phyloP scores from a whole-genome alignment of 768 basidiomycete species.

The Postia placenta region DNA sequence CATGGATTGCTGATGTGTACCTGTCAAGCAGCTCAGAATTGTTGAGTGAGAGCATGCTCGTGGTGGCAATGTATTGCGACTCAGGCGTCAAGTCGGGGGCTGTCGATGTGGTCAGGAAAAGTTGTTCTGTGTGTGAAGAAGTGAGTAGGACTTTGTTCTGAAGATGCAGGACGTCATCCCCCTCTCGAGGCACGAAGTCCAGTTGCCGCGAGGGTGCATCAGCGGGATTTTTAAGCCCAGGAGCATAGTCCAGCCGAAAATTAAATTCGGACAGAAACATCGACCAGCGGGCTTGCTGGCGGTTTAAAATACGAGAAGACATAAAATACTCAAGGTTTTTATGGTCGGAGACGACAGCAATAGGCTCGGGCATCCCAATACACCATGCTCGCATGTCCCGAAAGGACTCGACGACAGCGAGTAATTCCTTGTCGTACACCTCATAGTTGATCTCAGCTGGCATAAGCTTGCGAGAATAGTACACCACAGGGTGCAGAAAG shows the following conservation, averaged over 20 bases:
- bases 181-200: constrained; percentile 15
- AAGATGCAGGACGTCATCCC: constrained; percentile 5
- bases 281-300: constrained; percentile 38
- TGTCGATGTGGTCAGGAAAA: not conserved
- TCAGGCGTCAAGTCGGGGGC: not conserved
- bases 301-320: constrained; percentile 31
- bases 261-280: constrained; percentile 29
- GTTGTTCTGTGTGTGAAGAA: not conserved
- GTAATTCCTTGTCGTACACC: constrained; percentile 40
- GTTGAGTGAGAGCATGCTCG: constrained; percentile 19
- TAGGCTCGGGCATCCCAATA: constrained; percentile 12
- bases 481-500: constrained; percentile 33
- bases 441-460: constrained; percentile 39
- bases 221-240: constrained; percentile 18
- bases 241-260: constrained; percentile 26
- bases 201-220: constrained; percentile 17
- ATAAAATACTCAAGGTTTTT: constrained; percentile 37
- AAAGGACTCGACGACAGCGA: constrained; percentile 39
- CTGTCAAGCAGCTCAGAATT: constrained; percentile 14
- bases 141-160: constrained; percentile 4
- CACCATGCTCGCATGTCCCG: constrained; percentile 27
- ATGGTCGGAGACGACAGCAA: constrained; percentile 23
- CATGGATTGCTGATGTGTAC: constrained; percentile 11
- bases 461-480: constrained; percentile 26
- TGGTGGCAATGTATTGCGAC: not conserved